Conservation (phyloP, 306 rosid genomes). For the Pyrus bretschneideri region DNA sequence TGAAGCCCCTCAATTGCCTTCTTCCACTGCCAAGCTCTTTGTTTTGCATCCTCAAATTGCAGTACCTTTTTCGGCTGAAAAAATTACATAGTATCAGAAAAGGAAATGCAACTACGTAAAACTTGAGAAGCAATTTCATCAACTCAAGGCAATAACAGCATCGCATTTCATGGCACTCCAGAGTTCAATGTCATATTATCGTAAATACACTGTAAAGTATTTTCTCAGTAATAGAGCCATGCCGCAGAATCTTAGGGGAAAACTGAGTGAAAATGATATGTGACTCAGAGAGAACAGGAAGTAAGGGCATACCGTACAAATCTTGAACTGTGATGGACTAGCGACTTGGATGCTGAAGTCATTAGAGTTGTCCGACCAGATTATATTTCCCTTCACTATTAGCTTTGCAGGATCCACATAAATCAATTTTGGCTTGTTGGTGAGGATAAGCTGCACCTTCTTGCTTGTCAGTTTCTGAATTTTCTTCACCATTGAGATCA, state of each 20-base stretch:
- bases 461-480: slow-evolving; percentile 82
- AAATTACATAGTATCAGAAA: slow-evolving; percentile 16
- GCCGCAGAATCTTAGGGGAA: background rate
- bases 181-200: background rate
- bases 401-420: slow-evolving; percentile 93
- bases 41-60: slow-evolving; percentile 87
- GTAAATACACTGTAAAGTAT: background rate
- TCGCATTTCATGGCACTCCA: background rate
- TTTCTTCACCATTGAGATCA: slow-evolving; percentile 97
- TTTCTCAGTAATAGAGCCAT: background rate
- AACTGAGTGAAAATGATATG: background rate
- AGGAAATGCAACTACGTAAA: background rate
- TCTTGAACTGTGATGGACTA: slow-evolving; percentile 83
- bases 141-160: background rate
- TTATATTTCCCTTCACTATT: slow-evolving; percentile 77
- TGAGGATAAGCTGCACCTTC: slow-evolving; percentile 97
- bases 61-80: slow-evolving; percentile 90
- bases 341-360: slow-evolving; percentile 87
- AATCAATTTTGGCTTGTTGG: slow-evolving; percentile 93
- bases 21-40: slow-evolving; percentile 93
- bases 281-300: background rate
- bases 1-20: slow-evolving; percentile 98
- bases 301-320: slow-evolving; percentile 63
- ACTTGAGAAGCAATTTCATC: background rate
- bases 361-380: slow-evolving; percentile 90